Evolutionary conservation across 257 asterid genomes (phyloP), one percentile per base, ranked within the genome.

Genomic region (Craterostigma plantagineum): DNA sequence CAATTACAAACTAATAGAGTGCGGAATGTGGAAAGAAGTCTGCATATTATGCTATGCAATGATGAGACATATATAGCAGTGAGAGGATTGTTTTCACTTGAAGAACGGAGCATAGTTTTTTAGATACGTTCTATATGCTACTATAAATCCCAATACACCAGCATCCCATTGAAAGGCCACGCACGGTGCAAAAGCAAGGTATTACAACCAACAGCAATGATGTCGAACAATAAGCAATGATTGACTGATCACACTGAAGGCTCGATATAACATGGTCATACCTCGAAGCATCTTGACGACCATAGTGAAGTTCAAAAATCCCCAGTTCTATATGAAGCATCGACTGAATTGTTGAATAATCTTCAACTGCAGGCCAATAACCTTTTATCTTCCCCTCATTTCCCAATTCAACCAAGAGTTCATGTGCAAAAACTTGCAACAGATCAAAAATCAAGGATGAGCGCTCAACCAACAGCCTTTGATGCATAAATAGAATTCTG

Each of bases 261-360:
- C n/a, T n/a, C n/a, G n/a, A 36, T 9, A 10, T 12, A 2, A 36
- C 14, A n/a, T n/a, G n/a, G 12, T 63, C 81, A 75, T 62, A 78
- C 96, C 70, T 74, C 65, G 77, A 71, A 63, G 94, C 54, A 69
- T 86, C 97, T 42, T 69, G 51, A 43, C 97, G 84, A 45, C 78
- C 87, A 69, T 81, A 86, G 51, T 63, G 70, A 50, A 78, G 82
- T 50, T 86, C 92, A 65, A 78, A 45, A 55, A 73, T 69, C 69
- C 94, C 98, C 52, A 62, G 56, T 69, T 90, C 98, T 57, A 90
- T 55, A 53, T 75, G 87, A 61, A 90, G 73, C 71, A 60, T 62
- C 9, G 87, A 63, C 41, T 67, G 64, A 41, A 76, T 56, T 43
- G 75, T 50, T 14, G 49, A 54, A 63, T 68, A 72, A 54, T 78